phyloP scores from a whole-genome alignment of 2,329 filamentous ascomycete species.

The Cladophialophora bantiana region DNA sequence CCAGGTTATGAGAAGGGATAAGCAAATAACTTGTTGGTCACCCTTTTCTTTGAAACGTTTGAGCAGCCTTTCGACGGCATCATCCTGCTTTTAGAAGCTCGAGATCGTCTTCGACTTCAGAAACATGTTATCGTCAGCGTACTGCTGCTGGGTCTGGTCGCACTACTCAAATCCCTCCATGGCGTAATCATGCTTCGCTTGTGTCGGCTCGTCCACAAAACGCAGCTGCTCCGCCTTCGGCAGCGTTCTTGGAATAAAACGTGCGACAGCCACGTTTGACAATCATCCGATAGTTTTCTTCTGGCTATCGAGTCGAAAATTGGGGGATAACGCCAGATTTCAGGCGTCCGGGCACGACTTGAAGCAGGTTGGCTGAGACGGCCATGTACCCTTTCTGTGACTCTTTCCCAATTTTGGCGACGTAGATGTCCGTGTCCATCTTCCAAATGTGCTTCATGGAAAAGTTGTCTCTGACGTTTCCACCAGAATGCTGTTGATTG shows the following conservation, averaged over 20 bases:
- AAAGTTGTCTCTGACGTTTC: neutral
- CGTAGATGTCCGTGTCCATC: neutral
- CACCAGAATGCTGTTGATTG: neutral
- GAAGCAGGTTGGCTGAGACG: neutral
- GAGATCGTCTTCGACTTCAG: neutral
- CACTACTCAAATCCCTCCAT: neutral
- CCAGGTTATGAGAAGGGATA: constrained; percentile 59
- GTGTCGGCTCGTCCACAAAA: neutral
- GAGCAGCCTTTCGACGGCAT: constrained; percentile 4
- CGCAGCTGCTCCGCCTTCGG: neutral
- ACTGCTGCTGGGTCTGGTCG: neutral
- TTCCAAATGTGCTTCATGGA: constrained; percentile 2
- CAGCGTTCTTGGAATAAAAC: neutral
- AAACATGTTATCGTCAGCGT: neutral
- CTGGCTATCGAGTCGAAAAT: neutral
- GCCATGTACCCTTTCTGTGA: neutral
- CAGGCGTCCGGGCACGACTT: neutral
- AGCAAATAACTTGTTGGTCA: constrained; percentile 64
- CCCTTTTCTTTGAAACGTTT: constrained; percentile 8
- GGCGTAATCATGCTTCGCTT: neutral
- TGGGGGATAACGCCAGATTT: neutral
- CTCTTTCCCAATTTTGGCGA: constrained; percentile 9
- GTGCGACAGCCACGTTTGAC: neutral
- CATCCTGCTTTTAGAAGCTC: neutral
- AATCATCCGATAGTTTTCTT: neutral